Conservation (phyloP, 148 eudicot genomes). For the Vaccinium macrocarpon region DNA sequence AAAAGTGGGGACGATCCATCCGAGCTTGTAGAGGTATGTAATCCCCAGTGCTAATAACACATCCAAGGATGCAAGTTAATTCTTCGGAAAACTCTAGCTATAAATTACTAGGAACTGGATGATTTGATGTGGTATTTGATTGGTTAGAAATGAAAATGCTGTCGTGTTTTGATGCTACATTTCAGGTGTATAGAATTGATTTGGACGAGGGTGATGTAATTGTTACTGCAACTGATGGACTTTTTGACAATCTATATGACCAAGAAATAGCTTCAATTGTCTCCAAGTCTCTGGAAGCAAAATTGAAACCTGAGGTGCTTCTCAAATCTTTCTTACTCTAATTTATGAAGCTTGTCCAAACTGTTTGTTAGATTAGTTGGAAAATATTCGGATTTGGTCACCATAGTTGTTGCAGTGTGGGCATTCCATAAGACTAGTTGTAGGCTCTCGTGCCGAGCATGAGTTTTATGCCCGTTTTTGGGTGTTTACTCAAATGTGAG, state of each 20-base stretch:
- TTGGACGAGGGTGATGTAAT: slow-evolving; percentile 73
- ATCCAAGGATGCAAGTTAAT: background rate
- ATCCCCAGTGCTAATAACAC: background rate
- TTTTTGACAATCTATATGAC: slow-evolving; percentile 78
- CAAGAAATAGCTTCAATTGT: slow-evolving; percentile 62
- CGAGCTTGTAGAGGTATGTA: slow-evolving; percentile 56
- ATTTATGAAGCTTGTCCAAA: background rate
- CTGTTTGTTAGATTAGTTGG: background rate
- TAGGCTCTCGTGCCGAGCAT: too few species aligned
- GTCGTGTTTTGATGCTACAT: background rate
- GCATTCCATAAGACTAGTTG: background rate
- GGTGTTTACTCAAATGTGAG: too few species aligned
- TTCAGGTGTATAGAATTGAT: slow-evolving; percentile 32
- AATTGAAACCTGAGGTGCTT: slow-evolving; percentile 51
- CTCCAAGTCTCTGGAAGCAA: slow-evolving; percentile 45
- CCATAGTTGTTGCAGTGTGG: background rate
- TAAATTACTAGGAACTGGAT: background rate
- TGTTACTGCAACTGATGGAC: slow-evolving; percentile 81
- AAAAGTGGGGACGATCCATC: slow-evolving; percentile 48
- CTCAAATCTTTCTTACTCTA: background rate
- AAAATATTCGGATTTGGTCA: background rate
- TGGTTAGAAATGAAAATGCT: background rate
- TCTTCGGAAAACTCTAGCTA: background rate
- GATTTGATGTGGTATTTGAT: background rate
- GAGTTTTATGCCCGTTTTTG: too few species aligned